Evolutionary conservation across 2,329 filamentous ascomycete genomes (phyloP).

Genomic region (Colletotrichum euphorbiae): DNA sequence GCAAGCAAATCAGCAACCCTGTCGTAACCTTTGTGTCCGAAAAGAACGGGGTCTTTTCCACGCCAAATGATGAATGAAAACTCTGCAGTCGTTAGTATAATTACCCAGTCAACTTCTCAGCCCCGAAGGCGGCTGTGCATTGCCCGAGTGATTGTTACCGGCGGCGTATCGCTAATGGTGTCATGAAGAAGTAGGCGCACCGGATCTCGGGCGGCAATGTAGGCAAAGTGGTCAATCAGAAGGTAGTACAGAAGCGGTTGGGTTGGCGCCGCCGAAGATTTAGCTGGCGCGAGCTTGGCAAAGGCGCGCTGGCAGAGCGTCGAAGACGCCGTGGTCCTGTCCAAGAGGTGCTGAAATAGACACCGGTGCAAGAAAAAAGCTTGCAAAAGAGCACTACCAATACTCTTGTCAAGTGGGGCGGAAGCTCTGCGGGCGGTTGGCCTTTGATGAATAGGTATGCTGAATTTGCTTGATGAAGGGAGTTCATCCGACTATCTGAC

Average conservation of each 20-base stretch:
- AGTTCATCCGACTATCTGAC: background rate
- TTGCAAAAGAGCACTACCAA: background rate
- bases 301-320: background rate
- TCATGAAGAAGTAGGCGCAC: too few relatives aligned
- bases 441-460: background rate
- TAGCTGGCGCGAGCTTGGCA: conserved; percentile 6
- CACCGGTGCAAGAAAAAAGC: background rate
- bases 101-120: background rate
- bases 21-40: too few relatives aligned
- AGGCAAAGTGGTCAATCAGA: too few relatives aligned
- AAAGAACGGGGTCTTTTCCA: too few relatives aligned
- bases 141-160: too few relatives aligned
- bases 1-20: too few relatives aligned
- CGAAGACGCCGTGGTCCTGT: background rate
- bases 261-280: background rate
- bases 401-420: background rate
- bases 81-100: too few relatives aligned
- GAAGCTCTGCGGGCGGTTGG: conserved; percentile 4
- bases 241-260: too few relatives aligned
- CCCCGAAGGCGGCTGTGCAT: background rate
- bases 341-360: too few relatives aligned
- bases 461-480: background rate
- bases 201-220: too few relatives aligned
- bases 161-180: background rate
- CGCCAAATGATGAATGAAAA: too few relatives aligned